Base-by-base conservation (phyloP, 2,329 filamentous ascomycete species). In the Aspergillus piperis region DNA sequence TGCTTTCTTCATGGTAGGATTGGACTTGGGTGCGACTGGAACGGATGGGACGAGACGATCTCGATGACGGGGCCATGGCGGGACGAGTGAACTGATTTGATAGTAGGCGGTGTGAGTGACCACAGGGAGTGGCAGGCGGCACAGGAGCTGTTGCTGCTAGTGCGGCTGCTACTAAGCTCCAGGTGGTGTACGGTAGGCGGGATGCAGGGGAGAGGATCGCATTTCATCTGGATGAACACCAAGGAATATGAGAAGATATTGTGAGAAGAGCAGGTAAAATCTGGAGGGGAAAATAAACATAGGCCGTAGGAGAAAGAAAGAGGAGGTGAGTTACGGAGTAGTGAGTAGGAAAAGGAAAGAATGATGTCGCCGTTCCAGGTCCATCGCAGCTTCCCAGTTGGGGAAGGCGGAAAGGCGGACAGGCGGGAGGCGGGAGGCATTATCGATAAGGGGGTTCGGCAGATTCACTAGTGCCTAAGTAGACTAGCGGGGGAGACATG, bases 1-100 rank as follows among this genome's bases (percentile, higher is more conserved):
- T 67, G 53, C 69, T 73, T 17, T 75, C 71, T 64, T 78, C 76
- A 39, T 75, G 70, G 55, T 79, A 79, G 27, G 75, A 73, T 44
- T 70, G 62, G 27, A 78, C 71, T 54, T 67, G 69, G 8, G 68
- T 73, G 58, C 76, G 75, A 63, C 64, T 75, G 27, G 70, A 69
- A 30, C 76, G 75, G 41, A 75, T 58, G 17, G 76, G 76, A 11
- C 73, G 72, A 54, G 73, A 69, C 54, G 65, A 67, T 39, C 61
- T 65, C 17, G 62, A 59, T 4, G 66, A 51, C 21, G 70, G 66
- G 60, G 73, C 70, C 75, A 78, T 77, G 49, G 47, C 39, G 25
- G 13, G n/a, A 55, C n/a, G n/a, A 38, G 1, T 30, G 17, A 19
- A 15, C 47, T 25, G 19, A 39, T 42, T 8, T 23, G 15, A 3